Evolutionary conservation across 345 rosid species (phyloP).

Genomic region (Pistacia integerrima): DNA sequence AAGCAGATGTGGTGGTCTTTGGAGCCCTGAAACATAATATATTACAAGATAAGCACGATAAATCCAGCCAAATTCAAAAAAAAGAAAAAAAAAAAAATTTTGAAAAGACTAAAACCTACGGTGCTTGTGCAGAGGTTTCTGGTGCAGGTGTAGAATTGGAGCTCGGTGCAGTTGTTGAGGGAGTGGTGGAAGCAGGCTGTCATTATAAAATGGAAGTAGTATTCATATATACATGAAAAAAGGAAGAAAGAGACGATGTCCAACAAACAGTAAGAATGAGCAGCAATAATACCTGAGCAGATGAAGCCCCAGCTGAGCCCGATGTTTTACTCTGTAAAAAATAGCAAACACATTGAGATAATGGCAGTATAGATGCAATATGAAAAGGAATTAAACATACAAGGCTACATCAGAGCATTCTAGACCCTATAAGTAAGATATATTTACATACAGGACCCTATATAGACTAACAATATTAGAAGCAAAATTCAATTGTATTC

Average conservation of each 20-base stretch:
- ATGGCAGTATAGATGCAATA: not conserved
- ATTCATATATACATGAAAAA: not conserved
- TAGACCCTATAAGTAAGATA: not conserved
- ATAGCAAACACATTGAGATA: not conserved
- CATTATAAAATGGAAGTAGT: conserved; percentile 15
- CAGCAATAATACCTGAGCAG: conserved; percentile 53
- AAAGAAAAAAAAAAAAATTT: not conserved
- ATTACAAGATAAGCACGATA: conserved; percentile 10
- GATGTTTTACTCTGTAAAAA: conserved; percentile 63
- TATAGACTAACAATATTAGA: not conserved
- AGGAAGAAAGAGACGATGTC: conserved; percentile 2
- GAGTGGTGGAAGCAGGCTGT: conserved; percentile 60
- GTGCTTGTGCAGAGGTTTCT: conserved; percentile 54
- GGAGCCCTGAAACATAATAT: conserved; percentile 32
- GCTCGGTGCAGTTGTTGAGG: conserved; percentile 42
- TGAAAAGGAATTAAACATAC: not conserved
- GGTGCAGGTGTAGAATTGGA: conserved; percentile 44
- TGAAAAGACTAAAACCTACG: conserved; percentile 39
- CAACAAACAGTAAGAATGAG: conserved; percentile 7
- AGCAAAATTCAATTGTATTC: too few species aligned
- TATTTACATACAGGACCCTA: not conserved
- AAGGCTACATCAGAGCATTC: too few species aligned
- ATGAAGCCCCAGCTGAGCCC: conserved; percentile 55
- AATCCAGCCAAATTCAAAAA: conserved; percentile 9
- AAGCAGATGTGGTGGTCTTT: conserved; percentile 32